Conservation (phyloP, 345 rosid genomes). For the Raphanus raphanistrum region DNA sequence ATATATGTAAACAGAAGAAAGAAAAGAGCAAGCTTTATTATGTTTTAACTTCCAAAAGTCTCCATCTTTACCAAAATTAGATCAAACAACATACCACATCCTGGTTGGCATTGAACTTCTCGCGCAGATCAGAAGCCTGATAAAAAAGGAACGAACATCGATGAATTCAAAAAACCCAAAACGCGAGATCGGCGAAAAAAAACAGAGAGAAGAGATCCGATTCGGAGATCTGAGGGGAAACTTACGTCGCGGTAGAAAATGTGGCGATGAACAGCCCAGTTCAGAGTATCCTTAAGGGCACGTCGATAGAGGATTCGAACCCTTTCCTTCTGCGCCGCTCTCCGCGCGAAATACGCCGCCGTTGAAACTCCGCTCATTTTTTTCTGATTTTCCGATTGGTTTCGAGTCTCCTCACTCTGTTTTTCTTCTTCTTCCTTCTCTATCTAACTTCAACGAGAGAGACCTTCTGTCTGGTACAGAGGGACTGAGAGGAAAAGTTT, state of each 20-base stretch:
- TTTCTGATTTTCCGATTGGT: conserved; percentile 23
- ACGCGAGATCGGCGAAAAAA: not conserved
- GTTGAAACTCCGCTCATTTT: conserved; percentile 63
- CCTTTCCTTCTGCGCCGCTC: conserved; percentile 91
- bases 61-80: not conserved
- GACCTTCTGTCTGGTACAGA: conserved; percentile 16
- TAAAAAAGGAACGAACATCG: not conserved
- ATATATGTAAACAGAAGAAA: not conserved
- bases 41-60: not conserved
- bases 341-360: conserved; percentile 74
- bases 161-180: not conserved
- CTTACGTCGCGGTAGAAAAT: conserved; percentile 81
- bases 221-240: conserved; percentile 25
- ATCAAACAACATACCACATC: conserved; percentile 53
- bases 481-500: not conserved
- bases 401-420: conserved; percentile 19
- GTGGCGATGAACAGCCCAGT: conserved; percentile 98
- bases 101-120: conserved; percentile 78
- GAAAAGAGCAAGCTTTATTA: not conserved
- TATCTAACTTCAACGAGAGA: not conserved
- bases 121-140: conserved; percentile 81
- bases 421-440: not conserved
- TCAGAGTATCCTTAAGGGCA: conserved; percentile 89
- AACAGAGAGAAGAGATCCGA: not conserved
- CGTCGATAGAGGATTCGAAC: conserved; percentile 92